A percentile compares a stretch with the other conserved stretches of the same genome.
Conservation (phyloP, 345 rosid genomes). For the Gossypium herbaceum region DNA sequence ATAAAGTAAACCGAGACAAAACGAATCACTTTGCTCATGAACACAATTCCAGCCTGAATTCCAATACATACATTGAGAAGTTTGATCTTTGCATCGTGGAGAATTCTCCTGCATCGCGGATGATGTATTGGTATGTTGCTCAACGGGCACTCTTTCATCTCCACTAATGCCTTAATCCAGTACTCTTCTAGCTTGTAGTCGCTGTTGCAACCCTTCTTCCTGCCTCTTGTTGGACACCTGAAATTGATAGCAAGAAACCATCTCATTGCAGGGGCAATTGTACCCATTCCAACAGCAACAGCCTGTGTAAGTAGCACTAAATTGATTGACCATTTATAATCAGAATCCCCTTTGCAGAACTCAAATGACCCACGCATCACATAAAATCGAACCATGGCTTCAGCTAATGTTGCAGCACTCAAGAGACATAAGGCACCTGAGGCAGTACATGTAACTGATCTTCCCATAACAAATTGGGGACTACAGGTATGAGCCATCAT, state of each 20-base stretch:
- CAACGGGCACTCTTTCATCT: constrained; percentile 64
- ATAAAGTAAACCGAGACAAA: constrained; percentile 46
- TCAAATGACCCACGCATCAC: constrained; percentile 45
- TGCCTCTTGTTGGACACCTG: constrained; percentile 51
- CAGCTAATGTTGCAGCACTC: constrained; percentile 49
- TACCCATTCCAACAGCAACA: constrained; percentile 56
- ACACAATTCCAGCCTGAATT: constrained; percentile 57
- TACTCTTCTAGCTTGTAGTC: constrained; percentile 54
- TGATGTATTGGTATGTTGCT: constrained; percentile 23
- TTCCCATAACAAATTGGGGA: constrained; percentile 81
- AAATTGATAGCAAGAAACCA: constrained; percentile 77
- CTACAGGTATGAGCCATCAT: constrained; percentile 88
- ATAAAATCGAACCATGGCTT: constrained; percentile 60
- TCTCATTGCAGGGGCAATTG: constrained; percentile 62
- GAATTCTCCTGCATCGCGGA: constrained; percentile 47
- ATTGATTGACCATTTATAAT: constrained; percentile 70
- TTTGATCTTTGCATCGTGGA: constrained; percentile 27
- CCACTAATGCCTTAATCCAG: constrained; percentile 59
- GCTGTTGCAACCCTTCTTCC: constrained; percentile 22
- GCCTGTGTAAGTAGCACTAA: constrained; percentile 56
- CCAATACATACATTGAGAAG: constrained; percentile 44
- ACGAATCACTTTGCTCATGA: constrained; percentile 57
- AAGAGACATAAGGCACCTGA: constrained; percentile 76
- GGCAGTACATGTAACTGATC: constrained; percentile 78
- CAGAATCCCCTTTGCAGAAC: constrained; percentile 72